These are phyloP conservation scores for Corymbia maculata DNA, from an alignment of 345 rosid species.

Conservation along the genomic window DNA sequence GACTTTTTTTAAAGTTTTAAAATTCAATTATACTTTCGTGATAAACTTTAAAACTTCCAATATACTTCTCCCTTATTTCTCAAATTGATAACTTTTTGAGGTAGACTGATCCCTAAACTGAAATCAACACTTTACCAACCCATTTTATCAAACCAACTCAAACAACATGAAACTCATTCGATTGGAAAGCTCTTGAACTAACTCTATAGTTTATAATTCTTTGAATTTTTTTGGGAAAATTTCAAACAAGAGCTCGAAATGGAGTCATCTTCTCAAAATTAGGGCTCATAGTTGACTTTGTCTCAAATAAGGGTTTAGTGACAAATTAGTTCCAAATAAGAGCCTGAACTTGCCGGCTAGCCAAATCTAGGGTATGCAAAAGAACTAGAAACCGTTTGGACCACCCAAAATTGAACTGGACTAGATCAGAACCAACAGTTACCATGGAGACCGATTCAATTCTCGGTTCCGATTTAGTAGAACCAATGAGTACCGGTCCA, in stretches of 20 bases:
- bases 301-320: not conserved
- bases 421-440: no score
- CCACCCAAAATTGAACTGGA: accelerated
- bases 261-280: no score
- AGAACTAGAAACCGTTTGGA: no score
- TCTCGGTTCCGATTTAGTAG: no score
- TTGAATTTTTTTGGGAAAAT: not conserved
- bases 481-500: no score
- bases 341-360: not conserved
- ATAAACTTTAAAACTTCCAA: no score
- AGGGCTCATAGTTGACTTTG: not conserved
- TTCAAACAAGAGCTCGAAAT: accelerated
- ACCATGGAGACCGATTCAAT: no score
- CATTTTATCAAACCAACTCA: not conserved
- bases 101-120: not conserved
- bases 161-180: not conserved
- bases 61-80: not conserved
- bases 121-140: not conserved
- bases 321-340: not conserved
- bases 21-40: accelerated
- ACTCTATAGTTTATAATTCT: not conserved
- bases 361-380: not conserved
- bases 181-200: not conserved
- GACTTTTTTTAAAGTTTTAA: accelerated
- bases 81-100: not conserved